phyloP scores from a whole-genome alignment of 73 alveolate genomes.

The Paramecium octaurelia region DNA sequence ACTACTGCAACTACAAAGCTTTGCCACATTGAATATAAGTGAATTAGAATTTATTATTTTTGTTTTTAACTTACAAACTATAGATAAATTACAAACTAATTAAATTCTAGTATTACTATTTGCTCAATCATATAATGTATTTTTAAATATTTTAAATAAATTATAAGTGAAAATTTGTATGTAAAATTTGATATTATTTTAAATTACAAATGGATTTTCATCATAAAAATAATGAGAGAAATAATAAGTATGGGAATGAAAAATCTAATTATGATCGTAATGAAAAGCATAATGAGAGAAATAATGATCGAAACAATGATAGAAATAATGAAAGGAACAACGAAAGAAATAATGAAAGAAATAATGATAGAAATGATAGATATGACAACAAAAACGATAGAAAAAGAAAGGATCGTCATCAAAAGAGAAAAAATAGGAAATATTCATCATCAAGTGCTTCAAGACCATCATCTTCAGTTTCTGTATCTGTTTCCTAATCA shows the following conservation, averaged over 20 bases:
- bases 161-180: background rate
- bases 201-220: background rate
- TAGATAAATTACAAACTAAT: background rate
- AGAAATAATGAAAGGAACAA: background rate
- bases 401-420: background rate
- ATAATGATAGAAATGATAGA: background rate
- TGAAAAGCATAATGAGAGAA: background rate
- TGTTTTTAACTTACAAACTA: too few species aligned
- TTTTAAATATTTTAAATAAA: background rate
- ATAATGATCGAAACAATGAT: background rate
- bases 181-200: background rate
- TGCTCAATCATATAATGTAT: background rate
- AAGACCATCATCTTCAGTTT: slow-evolving; percentile 31
- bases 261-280: background rate
- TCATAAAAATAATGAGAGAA: background rate
- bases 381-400: background rate
- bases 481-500: background rate
- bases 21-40: background rate
- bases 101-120: background rate
- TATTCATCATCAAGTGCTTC: slow-evolving; percentile 30
- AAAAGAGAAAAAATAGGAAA: background rate
- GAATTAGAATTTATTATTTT: background rate
- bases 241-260: background rate
- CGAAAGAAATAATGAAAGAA: background rate
- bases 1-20: background rate